A percentile compares a stretch with the other conserved stretches of the same genome.
Conservation (phyloP, 306 rosid genomes). For the barrel medic (Medicago truncatula) region MtrunA17r5.0-ANR NC_053043.1:4525501-4526000, state of each 20-base stretch:
- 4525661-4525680: not conserved
- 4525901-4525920: slow-evolving; percentile 37
- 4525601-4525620: slow-evolving; percentile 44
- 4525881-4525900: slow-evolving; percentile 46
- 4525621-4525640: not conserved
- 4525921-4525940: slow-evolving; percentile 39
- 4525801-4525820: not conserved
- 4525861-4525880: not conserved
- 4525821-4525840: slow-evolving; percentile 26
- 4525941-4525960: slow-evolving; percentile 32
- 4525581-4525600: slow-evolving; percentile 67
- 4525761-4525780: not conserved
- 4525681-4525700: not conserved
- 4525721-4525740: not conserved
- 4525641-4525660: not conserved
- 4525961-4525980: slow-evolving; percentile 45
- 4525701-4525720: not conserved
- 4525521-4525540: slow-evolving; percentile 69
- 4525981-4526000: slow-evolving; percentile 21
- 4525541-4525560: slow-evolving; percentile 55
- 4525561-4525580: slow-evolving; percentile 60
- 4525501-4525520: slow-evolving; percentile 58
- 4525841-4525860: not conserved
- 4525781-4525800: not conserved
- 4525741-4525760: not conserved